These are phyloP conservation scores for Ricinus communis DNA, from an alignment of 345 rosid species.

Conservation along the genomic window DNA sequence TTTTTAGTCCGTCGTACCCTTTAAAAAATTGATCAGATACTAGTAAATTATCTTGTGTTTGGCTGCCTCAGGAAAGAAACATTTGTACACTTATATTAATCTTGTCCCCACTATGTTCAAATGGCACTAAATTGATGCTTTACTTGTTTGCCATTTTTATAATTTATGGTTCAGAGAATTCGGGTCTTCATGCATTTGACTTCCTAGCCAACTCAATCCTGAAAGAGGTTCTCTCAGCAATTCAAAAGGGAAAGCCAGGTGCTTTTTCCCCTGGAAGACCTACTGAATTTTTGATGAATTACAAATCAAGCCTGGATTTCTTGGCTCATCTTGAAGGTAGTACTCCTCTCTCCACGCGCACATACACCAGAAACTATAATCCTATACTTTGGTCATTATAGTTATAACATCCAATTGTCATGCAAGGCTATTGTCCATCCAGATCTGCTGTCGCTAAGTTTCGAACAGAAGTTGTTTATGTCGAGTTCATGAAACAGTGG, in stretches of 20 bases:
- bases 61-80: not conserved
- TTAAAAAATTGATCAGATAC: not conserved
- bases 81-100: not conserved
- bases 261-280: slow-evolving; percentile 99
- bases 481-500: slow-evolving; percentile 96
- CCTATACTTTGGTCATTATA: slow-evolving; percentile 25
- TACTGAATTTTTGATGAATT: slow-evolving; percentile 81
- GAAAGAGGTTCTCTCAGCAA: slow-evolving; percentile 81
- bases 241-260: slow-evolving; percentile 91
- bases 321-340: slow-evolving; percentile 92
- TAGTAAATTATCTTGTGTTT: not conserved
- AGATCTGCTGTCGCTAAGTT: slow-evolving; percentile 88
- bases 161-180: slow-evolving; percentile 60
- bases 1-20: not conserved
- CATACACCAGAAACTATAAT: no score
- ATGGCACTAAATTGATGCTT: not conserved
- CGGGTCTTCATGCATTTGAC: slow-evolving; percentile 92
- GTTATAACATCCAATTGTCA: slow-evolving; percentile 44
- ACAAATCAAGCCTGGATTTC: slow-evolving; percentile 86
- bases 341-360: not conserved
- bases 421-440: slow-evolving; percentile 95
- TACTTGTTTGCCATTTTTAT: not conserved
- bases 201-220: slow-evolving; percentile 93
- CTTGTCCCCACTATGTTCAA: not conserved
- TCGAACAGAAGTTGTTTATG: slow-evolving; percentile 66